Conservation (phyloP, 495 filamentous ascomycete species). For the Sordaria brevicollis region DNA sequence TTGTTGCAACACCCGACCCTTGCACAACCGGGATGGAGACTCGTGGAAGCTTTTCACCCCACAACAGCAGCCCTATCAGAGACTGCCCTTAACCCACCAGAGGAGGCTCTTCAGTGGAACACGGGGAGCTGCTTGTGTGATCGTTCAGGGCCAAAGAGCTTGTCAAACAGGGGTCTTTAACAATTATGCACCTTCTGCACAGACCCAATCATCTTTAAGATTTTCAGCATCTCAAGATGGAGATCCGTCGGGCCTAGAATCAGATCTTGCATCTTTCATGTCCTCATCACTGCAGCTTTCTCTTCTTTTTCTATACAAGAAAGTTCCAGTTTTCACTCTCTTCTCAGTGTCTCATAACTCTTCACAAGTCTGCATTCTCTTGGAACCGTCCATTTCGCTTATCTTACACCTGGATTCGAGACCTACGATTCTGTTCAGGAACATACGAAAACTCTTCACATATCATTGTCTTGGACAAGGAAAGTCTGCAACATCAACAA, state of each 20-base stretch:
- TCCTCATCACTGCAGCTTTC: not conserved
- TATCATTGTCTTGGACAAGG: not conserved
- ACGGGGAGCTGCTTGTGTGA: not conserved
- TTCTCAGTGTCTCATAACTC: not conserved
- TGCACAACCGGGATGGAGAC: not conserved
- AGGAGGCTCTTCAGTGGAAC: not conserved
- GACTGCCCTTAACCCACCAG: not conserved
- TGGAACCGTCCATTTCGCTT: not conserved
- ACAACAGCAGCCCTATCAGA: not conserved
- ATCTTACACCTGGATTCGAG: not conserved
- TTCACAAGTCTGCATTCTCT: not conserved
- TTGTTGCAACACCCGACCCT: not conserved
- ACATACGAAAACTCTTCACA: not conserved
- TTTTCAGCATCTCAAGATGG: not conserved
- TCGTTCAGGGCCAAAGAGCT: not conserved
- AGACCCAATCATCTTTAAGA: not conserved
- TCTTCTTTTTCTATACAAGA: not conserved
- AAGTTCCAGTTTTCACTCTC: not conserved
- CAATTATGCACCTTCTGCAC: not conserved
- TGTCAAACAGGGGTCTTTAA: not conserved
- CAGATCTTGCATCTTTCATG: not conserved
- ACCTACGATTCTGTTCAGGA: not conserved
- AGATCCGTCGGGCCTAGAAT: not conserved
- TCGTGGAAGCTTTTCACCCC: not conserved
- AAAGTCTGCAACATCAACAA: not conserved